Evolutionary conservation across 1,139 yeast species (phyloP).

Genomic region (Candida smagusa): DNA sequence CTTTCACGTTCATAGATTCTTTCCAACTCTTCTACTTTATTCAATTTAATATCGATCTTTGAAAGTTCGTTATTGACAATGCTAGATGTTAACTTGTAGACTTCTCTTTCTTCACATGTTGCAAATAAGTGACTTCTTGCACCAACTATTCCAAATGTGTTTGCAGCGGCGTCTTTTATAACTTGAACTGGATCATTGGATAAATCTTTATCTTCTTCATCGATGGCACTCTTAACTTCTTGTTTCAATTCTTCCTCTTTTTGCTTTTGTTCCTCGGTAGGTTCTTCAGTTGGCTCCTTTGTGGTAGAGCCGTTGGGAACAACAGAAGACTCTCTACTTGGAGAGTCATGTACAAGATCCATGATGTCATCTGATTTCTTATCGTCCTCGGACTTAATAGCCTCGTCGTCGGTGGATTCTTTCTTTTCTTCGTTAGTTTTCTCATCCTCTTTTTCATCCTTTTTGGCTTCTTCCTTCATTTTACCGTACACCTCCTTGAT

Average conservation of each 20-base stretch:
- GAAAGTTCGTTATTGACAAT: conserved; percentile 70
- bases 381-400: neutral
- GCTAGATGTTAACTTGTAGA: conserved; percentile 55
- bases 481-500: conserved; percentile 25
- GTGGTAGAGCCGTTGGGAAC: neutral
- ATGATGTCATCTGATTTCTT: neutral
- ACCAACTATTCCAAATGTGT: conserved; percentile 67
- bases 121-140: conserved; percentile 84
- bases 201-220: conserved; percentile 10
- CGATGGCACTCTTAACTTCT: conserved; percentile 11
- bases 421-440: conserved; percentile 5
- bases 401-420: neutral
- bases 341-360: neutral
- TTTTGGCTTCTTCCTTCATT: conserved; percentile 9
- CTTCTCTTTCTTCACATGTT: conserved; percentile 75
- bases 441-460: conserved; percentile 7
- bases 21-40: conserved; percentile 70
- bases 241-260: conserved; percentile 3
- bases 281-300: neutral
- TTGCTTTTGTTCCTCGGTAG: neutral
- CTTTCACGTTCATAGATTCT: conserved; percentile 76
- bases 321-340: conserved; percentile 1
- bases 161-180: conserved; percentile 48
- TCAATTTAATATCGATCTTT: conserved; percentile 73
- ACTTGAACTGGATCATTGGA: conserved; percentile 12